Evolutionary conservation across 768 basidiomycete genomes (phyloP), one percentile per base, ranked within the genome.

Genomic region (Leccinellum luteum): DNA sequence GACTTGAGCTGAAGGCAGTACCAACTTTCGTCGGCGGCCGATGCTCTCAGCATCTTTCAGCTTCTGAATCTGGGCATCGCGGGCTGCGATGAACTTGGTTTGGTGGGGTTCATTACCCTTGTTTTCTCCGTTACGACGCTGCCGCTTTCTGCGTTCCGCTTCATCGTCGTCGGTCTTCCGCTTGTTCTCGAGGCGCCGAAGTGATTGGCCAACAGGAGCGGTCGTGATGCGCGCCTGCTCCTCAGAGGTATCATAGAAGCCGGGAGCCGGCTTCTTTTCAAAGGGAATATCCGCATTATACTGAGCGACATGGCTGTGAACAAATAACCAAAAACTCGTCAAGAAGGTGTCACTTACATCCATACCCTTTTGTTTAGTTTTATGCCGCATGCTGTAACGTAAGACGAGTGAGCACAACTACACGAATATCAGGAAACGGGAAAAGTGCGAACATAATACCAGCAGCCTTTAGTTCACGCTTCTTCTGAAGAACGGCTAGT

Each of bases 221-320:
- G 85, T 79, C 14, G 90, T 85, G 38, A 86, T 78, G 50, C 91
- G 89, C 5, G 93, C 89, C 66, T 94, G 89, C 69, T 99, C 97
- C 63, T 96, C 97, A 0, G 88, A 82, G 2, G 92, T 94, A 70
- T 99, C 97, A 73, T 98, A 99, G 76, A 99, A 99, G 0, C 97
- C 97, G 10, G 95, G 76, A 0, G 93, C 94, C 0, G 97, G 81
- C 68, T 92, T 92, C 78, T 98, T 98, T 77, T 99, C 97, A 70
- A 98, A 98, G 0, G 97, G 97, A 63, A 98, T 97, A 69, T 99
- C 97, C 51, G 94, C 85, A 67, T 98, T 99, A 76, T 98, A 99
- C 91, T 97, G 62, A 31, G 63, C 6, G 27, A 43, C 15, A 51
- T 27, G 17, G 23, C 6, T 17, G 45, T 60, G 12, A 54, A 55